Evolutionary conservation across 768 basidiomycete species (phyloP).

Genomic region (Auricularia heimuer): DNA sequence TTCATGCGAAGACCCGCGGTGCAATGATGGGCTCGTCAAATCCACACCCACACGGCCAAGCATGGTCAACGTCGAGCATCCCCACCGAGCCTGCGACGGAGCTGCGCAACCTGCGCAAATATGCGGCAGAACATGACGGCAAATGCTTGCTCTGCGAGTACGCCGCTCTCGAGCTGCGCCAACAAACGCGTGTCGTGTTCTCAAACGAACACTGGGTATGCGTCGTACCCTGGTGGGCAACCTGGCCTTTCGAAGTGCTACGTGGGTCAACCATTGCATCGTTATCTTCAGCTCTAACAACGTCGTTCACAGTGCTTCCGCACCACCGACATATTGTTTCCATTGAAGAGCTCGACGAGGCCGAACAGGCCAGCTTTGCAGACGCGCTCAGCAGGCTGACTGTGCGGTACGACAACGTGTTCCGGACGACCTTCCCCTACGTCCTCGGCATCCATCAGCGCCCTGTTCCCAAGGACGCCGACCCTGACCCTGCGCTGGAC

Average conservation of each 20-base stretch:
- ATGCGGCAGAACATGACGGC: slow-evolving; percentile 43
- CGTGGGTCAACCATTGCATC: slow-evolving; percentile 31
- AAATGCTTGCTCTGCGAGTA: slow-evolving; percentile 78
- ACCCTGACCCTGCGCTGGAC: slow-evolving; percentile 31
- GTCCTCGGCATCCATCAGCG: slow-evolving; percentile 93
- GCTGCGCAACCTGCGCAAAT: slow-evolving; percentile 43
- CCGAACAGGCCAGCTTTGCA: slow-evolving; percentile 58
- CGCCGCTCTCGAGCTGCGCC: slow-evolving; percentile 48
- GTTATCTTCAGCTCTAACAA: neutral
- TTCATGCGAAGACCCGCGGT: slow-evolving; percentile 66
- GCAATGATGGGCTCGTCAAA: slow-evolving; percentile 93
- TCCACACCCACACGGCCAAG: slow-evolving; percentile 89
- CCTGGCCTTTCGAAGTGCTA: slow-evolving; percentile 85
- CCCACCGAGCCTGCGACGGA: slow-evolving; percentile 65
- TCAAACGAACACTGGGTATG: slow-evolving; percentile 72
- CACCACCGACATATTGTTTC: slow-evolving; percentile 72
- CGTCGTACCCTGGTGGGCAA: slow-evolving; percentile 91
- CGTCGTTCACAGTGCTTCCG: slow-evolving; percentile 47
- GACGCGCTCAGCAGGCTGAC: slow-evolving; percentile 55
- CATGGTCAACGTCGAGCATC: slow-evolving; percentile 68
- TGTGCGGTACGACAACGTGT: slow-evolving; percentile 67
- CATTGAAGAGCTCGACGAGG: slow-evolving; percentile 44
- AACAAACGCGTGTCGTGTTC: slow-evolving; percentile 53
- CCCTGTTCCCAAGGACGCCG: slow-evolving; percentile 42
- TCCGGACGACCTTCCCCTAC: slow-evolving; percentile 82